phyloP scores from a whole-genome alignment of 352 stramenopile genomes.

The Thalassiosira hispida region DNA sequence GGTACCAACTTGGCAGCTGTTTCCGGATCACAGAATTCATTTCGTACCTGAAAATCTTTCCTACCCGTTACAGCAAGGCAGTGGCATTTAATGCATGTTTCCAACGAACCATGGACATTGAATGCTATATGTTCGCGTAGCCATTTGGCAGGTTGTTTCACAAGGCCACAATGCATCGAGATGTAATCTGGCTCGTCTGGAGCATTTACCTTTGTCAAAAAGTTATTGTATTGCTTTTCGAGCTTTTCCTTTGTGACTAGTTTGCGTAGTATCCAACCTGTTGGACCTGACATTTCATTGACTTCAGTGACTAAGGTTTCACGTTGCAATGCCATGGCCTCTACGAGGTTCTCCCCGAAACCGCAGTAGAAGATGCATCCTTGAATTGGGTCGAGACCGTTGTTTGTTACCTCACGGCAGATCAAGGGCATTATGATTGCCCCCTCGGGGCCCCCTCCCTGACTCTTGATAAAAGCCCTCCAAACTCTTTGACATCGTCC shows the following conservation, averaged over 20 bases:
- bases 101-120: slow-evolving; percentile 6
- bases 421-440: slow-evolving; percentile 39
- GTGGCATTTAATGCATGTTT: slow-evolving; percentile 30
- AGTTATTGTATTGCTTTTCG: slow-evolving; percentile 24
- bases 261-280: slow-evolving; percentile 17
- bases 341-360: slow-evolving; percentile 31
- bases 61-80: slow-evolving; percentile 36
- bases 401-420: slow-evolving; percentile 17
- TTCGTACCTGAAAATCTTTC: slow-evolving; percentile 37
- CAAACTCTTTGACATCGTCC: too few relatives aligned
- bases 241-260: slow-evolving; percentile 23
- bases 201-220: slow-evolving; percentile 20
- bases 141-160: slow-evolving; percentile 42
- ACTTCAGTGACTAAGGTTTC: slow-evolving; percentile 22
- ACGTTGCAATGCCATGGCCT: slow-evolving; percentile 19
- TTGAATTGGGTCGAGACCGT: slow-evolving; percentile 19
- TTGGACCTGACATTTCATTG: slow-evolving; percentile 7
- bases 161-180: slow-evolving; percentile 29
- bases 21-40: slow-evolving; percentile 25
- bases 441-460: slow-evolving; percentile 27
- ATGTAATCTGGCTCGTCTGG: slow-evolving; percentile 34
- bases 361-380: slow-evolving; percentile 37
- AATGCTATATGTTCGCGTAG: slow-evolving; percentile 23
- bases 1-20: slow-evolving; percentile 19
- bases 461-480: too few relatives aligned